Percentiles rank a stretch among this genome's conserved stretches.
phyloP scores from a whole-genome alignment of 1,139 yeast species.

The Taphrina communis region DNA sequence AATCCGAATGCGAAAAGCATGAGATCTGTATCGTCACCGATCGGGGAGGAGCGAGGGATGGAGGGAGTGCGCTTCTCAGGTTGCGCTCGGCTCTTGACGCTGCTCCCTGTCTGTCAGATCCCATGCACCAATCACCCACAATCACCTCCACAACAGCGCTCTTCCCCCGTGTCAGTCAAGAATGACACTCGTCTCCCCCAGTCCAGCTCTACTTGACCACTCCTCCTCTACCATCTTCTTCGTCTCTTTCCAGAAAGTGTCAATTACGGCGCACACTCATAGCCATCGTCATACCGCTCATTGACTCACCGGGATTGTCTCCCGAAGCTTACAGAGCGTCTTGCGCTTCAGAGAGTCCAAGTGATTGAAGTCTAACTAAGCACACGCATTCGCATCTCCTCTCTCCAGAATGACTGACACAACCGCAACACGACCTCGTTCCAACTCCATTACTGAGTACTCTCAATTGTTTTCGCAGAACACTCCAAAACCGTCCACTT shows the following conservation, averaged over 20 bases:
- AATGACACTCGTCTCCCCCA: conserved; percentile 6
- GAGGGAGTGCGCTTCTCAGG: not conserved
- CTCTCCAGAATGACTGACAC: conserved; percentile 22
- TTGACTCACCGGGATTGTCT: too few species aligned
- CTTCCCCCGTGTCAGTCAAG: not conserved
- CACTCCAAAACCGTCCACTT: conserved; percentile 14
- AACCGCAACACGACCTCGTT: conserved; percentile 7
- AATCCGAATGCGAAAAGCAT: not conserved
- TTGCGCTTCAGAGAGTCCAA: not conserved
- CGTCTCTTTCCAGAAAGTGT: too few species aligned
- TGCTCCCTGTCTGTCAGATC: conserved; percentile 1
- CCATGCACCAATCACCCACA: conserved; percentile 15
- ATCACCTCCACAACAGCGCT: conserved; percentile 5
- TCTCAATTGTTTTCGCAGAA: conserved; percentile 28
- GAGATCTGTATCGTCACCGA: not conserved
- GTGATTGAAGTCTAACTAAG: too few species aligned
- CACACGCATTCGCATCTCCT: not conserved
- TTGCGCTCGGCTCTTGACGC: not conserved
- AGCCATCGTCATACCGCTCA: too few species aligned
- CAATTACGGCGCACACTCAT: too few species aligned
- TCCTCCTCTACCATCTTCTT: too few species aligned
- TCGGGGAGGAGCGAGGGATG: not conserved
- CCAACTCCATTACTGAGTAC: conserved; percentile 36
- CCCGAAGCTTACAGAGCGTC: not conserved
- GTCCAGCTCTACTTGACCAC: not conserved